These are phyloP conservation scores for Fusarium nurragi DNA, from an alignment of 2,329 filamentous ascomycete species.

Conservation along the genomic window DNA sequence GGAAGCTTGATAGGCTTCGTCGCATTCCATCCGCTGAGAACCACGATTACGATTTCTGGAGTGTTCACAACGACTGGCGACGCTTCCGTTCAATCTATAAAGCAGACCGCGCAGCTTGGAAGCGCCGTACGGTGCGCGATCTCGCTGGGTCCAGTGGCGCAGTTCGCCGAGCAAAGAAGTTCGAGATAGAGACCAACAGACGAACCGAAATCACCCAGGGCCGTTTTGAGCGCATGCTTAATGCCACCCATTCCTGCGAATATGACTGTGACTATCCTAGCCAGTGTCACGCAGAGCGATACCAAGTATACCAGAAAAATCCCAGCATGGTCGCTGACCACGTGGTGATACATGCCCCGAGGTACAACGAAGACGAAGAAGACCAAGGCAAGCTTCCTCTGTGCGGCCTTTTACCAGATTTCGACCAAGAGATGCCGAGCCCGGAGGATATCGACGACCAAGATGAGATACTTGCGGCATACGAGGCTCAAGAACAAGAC, in stretches of 20 bases:
- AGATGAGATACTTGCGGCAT: slow-evolving; percentile 15
- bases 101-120: slow-evolving; percentile 8
- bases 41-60: slow-evolving; percentile 50
- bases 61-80: slow-evolving; percentile 43
- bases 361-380: background rate
- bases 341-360: background rate
- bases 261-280: slow-evolving; percentile 40
- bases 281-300: slow-evolving; percentile 31
- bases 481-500: slow-evolving; percentile 4
- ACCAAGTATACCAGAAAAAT: background rate
- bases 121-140: background rate
- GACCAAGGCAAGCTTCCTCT: background rate
- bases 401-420: slow-evolving; percentile 15
- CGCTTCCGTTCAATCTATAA: slow-evolving; percentile 24
- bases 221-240: slow-evolving; percentile 9
- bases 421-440: background rate
- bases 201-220: background rate
- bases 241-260: slow-evolving; percentile 28
- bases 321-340: background rate
- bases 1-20: background rate
- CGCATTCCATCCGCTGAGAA: background rate
- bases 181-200: background rate
- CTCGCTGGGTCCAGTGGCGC: background rate
- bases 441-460: background rate
- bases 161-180: background rate